These are phyloP conservation scores for Xylariaceae sp. DNA, from an alignment of 2,329 filamentous ascomycete species.

Conservation along the genomic window DNA sequence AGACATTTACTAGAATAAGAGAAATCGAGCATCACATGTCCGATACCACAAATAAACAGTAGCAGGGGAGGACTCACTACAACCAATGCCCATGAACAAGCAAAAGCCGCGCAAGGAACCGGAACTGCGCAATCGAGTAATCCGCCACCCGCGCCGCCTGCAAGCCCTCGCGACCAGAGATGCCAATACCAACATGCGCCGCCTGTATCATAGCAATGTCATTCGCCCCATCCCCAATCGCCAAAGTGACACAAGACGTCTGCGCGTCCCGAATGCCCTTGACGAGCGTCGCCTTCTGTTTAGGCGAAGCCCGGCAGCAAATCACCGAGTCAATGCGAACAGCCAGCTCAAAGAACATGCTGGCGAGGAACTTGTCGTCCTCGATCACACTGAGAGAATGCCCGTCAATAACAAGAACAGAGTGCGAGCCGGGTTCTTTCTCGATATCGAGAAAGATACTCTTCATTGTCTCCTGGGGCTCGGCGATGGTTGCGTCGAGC, in stretches of 20 bases:
- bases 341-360: constrained; percentile 73
- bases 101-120: constrained; percentile 76
- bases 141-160: constrained; percentile 88
- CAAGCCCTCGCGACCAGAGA: constrained; percentile 85
- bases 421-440: constrained; percentile 58
- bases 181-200: constrained; percentile 80
- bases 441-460: constrained; percentile 59
- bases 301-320: constrained; percentile 84
- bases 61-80: constrained; percentile 44
- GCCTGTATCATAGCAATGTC: constrained; percentile 94
- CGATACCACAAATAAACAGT: background rate
- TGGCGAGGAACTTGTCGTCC: constrained; percentile 44
- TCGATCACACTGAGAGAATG: constrained; percentile 72
- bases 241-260: constrained; percentile 74
- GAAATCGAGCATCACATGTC: background rate
- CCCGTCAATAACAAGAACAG: constrained; percentile 80
- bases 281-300: constrained; percentile 85
- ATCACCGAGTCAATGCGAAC: constrained; percentile 83
- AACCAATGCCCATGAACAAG: constrained; percentile 92
- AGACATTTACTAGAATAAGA: background rate
- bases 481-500: constrained; percentile 60
- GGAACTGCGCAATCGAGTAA: constrained; percentile 87
- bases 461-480: constrained; percentile 62
- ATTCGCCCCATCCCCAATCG: constrained; percentile 90
- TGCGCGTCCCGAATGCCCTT: constrained; percentile 71